These are phyloP conservation scores for Colletotrichum zoysiae DNA, from an alignment of 2,329 filamentous ascomycete species.

Conservation along the genomic window DNA sequence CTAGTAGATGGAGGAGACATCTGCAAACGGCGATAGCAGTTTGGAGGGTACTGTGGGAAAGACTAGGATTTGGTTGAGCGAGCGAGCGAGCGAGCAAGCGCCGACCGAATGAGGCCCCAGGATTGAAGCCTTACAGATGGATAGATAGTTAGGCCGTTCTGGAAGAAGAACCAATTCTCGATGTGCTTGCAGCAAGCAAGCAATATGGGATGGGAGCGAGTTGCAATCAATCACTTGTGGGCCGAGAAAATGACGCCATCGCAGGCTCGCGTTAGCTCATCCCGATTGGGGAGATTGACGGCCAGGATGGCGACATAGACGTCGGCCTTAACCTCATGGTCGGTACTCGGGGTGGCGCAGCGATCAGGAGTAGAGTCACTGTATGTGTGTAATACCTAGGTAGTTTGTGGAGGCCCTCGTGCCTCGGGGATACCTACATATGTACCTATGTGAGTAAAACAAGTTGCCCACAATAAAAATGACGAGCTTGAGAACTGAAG, in stretches of 20 bases:
- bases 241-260: slow-evolving; percentile 38
- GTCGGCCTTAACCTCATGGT: slow-evolving; percentile 38
- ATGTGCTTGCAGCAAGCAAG: too few species aligned
- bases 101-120: not conserved
- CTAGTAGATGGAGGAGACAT: too few species aligned
- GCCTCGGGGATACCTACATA: not conserved
- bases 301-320: slow-evolving; percentile 39
- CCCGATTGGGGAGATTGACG: slow-evolving; percentile 39
- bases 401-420: not conserved
- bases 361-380: slow-evolving; percentile 14
- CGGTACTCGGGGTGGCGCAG: slow-evolving; percentile 31
- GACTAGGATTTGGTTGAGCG: not conserved
- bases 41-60: not conserved
- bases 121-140: not conserved
- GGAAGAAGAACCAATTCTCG: not conserved
- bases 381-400: too few species aligned
- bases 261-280: slow-evolving; percentile 41
- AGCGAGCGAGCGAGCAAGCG: not conserved
- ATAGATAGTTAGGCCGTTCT: not conserved
- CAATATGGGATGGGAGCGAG: too few species aligned
- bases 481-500: slow-evolving; percentile 1
- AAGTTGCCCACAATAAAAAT: slow-evolving; percentile 10
- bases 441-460: too few species aligned
- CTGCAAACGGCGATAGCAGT: too few species aligned
- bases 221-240: not conserved